These are phyloP conservation scores for Lyophyllum shimeji DNA, from an alignment of 768 basidiomycete genomes.

Conservation along the genomic window DNA sequence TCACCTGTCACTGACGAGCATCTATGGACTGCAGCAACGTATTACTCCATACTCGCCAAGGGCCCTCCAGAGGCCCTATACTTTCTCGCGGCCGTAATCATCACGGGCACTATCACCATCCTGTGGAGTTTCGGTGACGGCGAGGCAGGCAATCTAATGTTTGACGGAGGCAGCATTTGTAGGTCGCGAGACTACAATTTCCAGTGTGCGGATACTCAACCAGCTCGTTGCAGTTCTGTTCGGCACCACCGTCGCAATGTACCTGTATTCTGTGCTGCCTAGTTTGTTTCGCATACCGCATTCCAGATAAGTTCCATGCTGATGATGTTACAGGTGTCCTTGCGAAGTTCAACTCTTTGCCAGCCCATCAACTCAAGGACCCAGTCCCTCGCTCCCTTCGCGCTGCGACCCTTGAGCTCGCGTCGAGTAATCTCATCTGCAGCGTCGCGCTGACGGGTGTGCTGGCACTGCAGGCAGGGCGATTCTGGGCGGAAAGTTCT, in stretches of 20 bases:
- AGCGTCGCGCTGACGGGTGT: constrained; percentile 89
- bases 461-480: constrained; percentile 76
- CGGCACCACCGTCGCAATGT: constrained; percentile 66
- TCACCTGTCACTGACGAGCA: constrained; percentile 82
- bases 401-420: constrained; percentile 70
- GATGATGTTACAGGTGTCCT: constrained; percentile 44
- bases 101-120: constrained; percentile 64
- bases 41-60: constrained; percentile 77
- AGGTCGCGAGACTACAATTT: constrained; percentile 26
- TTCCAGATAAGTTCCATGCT: not conserved
- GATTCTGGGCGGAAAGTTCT: constrained; percentile 81
- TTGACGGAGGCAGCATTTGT: constrained; percentile 90
- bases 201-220: not conserved
- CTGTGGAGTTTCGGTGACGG: constrained; percentile 79
- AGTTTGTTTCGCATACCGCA: constrained; percentile 45
- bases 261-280: constrained; percentile 75
- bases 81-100: constrained; percentile 52
- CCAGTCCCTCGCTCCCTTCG: constrained; percentile 66
- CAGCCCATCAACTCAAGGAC: constrained; percentile 47
- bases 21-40: constrained; percentile 79
- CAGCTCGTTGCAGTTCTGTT: constrained; percentile 60
- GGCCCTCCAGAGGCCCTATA: constrained; percentile 58
- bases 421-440: constrained; percentile 82
- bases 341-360: constrained; percentile 58
- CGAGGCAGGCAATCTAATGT: constrained; percentile 84